Base-by-base conservation (phyloP, 1,139 yeast genomes). In the Chernovozyma aurita region DNA sequence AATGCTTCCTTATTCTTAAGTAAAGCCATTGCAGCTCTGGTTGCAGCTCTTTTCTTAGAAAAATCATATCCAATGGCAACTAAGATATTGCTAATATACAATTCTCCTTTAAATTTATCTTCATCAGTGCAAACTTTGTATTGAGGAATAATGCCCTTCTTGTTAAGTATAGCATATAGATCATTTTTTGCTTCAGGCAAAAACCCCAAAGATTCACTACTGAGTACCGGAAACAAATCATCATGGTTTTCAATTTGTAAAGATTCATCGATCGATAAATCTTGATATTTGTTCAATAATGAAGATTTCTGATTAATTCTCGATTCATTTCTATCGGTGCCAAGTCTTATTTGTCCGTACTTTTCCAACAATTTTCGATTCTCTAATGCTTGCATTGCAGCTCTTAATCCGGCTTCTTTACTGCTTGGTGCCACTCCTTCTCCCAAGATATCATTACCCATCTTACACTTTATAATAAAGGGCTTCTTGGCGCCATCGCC, bases 301-400 rank as follows among this genome's bases (percentile, higher is more conserved):
- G 25, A 27, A 5, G 25, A 8, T 15, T 32, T 41, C 18, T 33
- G 31, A 32, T 49, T 51, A 28, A 42, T 53, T n/a, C 53, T 52
- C 7, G 63, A 63, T 36, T 65, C 70, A 17, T 63, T 64, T 46
- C 81, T 69, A 31, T 88, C 90, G n/a, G 76, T 73, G 26, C 73
- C 64, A 36, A 83, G 72, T 44, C 95, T 65, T 28, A 70, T 46
- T 36, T 69, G 65, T 18, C 80, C 76, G 51, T 75, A 85, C 49
- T 81, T 81, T 42, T 83, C 90, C 34, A 88, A 65, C 26, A 76
- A 42, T 1, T 65, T 65, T 32, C 70, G 73, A 42, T 85, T 78
- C n/a, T 63, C 61, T 35, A 88, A 62, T 0, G 85, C 88, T 35
- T 69, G 62, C 76, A 78, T 78, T 0, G 94, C 94, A 2, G 92